These are phyloP conservation scores for Heliosperma pusillum DNA, from an alignment of 148 eudicot species.

Conservation along the genomic window DNA sequence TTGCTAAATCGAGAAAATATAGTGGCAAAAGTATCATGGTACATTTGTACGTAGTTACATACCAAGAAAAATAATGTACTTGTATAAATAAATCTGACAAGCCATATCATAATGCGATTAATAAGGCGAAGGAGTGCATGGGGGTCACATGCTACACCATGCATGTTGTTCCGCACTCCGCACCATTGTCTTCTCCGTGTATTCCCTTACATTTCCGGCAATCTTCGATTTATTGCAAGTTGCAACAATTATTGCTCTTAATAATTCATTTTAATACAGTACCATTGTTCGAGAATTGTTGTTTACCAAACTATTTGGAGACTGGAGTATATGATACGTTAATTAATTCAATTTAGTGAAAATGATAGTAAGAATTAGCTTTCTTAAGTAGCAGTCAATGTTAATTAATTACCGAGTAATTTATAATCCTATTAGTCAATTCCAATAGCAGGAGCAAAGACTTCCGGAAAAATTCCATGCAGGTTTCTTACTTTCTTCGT, in stretches of 20 bases:
- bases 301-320: background rate
- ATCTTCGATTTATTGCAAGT: constrained; percentile 4
- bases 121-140: constrained; percentile 17
- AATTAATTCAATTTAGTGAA: background rate
- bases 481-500: too few relatives aligned
- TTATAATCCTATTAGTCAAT: background rate
- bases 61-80: too few relatives aligned
- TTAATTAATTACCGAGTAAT: too few relatives aligned
- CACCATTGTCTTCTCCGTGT: constrained; percentile 1
- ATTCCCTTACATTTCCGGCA: constrained; percentile 1
- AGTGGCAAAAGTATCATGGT: too few relatives aligned
- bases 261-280: background rate
- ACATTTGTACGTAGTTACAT: too few relatives aligned
- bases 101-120: constrained; percentile 14
- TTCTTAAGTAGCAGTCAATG: too few relatives aligned
- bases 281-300: constrained; percentile 3
- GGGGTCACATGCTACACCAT: constrained; percentile 23
- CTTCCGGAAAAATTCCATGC: background rate
- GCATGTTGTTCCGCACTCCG: background rate
- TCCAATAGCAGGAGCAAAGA: background rate
- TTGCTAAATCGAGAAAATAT: too few relatives aligned
- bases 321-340: background rate
- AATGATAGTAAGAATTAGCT: too few relatives aligned
- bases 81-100: too few relatives aligned
- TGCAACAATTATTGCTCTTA: background rate